phyloP scores from a whole-genome alignment of 2,329 filamentous ascomycete species.

The Grosmannia penicillata region DNA sequence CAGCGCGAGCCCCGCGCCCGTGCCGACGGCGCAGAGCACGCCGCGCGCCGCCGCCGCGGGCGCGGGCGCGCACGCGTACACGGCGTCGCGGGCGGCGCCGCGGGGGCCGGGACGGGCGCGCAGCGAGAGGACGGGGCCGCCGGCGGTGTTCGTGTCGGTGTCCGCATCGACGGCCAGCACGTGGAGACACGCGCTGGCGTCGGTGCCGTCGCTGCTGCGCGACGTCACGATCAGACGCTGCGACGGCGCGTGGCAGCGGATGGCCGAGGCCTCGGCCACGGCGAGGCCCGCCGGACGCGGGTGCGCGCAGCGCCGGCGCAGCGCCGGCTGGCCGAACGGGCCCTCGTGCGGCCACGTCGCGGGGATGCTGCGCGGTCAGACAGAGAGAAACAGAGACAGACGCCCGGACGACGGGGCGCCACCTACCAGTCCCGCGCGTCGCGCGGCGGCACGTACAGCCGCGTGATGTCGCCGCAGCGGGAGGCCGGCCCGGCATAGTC shows the following conservation, averaged over 20 bases:
- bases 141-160: not conserved
- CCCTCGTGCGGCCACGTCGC: not conserved
- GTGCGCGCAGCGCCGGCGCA: not conserved
- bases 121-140: too few relatives aligned
- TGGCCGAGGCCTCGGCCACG: slow-evolving; percentile 25
- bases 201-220: slow-evolving; percentile 8
- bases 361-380: not conserved
- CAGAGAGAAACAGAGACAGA: not conserved
- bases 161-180: not conserved
- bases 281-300: not conserved
- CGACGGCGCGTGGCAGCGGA: slow-evolving; percentile 29
- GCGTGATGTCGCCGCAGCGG: slow-evolving; percentile 14
- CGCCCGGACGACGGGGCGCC: not conserved
- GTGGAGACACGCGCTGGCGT: slow-evolving; percentile 14
- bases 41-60: slow-evolving; percentile 22
- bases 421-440: slow-evolving; percentile 27
- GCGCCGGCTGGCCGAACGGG: not conserved
- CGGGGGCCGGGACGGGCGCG: not conserved
- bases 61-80: slow-evolving; percentile 27
- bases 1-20: slow-evolving; percentile 28
- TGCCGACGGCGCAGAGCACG: slow-evolving; percentile 31
- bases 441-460: slow-evolving; percentile 26
- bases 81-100: slow-evolving; percentile 9
- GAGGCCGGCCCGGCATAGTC: slow-evolving; percentile 14
- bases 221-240: slow-evolving; percentile 28